Evolutionary conservation across 1,284 basidiomycete genomes (phyloP).

Genomic region (Apiotrichum mycotoxinovorans): DNA sequence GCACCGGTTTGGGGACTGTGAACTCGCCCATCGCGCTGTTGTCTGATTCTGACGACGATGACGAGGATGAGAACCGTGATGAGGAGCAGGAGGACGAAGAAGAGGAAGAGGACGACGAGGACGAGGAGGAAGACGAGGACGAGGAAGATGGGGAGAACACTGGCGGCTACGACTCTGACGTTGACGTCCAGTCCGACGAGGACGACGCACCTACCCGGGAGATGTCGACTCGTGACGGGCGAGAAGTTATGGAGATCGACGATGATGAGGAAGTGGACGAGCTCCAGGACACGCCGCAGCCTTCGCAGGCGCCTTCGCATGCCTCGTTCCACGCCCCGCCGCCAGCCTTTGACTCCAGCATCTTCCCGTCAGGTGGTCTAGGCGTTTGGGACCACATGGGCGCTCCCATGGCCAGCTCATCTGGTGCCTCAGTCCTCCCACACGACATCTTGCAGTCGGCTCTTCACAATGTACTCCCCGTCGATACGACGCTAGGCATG

Average conservation of each 20-base stretch:
- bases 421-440: not conserved
- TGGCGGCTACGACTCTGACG: not conserved
- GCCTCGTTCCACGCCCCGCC: not conserved
- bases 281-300: not conserved
- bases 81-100: constrained; percentile 18
- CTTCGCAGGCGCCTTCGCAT: no score
- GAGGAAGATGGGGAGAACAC: not conserved
- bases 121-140: constrained; percentile 12
- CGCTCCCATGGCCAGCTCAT: no score
- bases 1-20: not conserved
- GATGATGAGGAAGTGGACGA: not conserved
- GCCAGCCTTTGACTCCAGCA: not conserved
- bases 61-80: constrained; percentile 12
- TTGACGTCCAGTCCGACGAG: not conserved
- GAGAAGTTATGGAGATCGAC: not conserved
- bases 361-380: not conserved
- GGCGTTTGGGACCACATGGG: not conserved
- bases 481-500: not conserved
- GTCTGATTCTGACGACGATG: constrained; percentile 4
- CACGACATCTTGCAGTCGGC: not conserved
- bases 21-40: not conserved
- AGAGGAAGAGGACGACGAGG: constrained; percentile 19
- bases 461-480: not conserved
- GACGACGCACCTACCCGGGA: not conserved
- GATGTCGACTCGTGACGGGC: not conserved